Base-by-base conservation (phyloP, 139 green algal species). In the Chlorokybus atmophyticus region DNA sequence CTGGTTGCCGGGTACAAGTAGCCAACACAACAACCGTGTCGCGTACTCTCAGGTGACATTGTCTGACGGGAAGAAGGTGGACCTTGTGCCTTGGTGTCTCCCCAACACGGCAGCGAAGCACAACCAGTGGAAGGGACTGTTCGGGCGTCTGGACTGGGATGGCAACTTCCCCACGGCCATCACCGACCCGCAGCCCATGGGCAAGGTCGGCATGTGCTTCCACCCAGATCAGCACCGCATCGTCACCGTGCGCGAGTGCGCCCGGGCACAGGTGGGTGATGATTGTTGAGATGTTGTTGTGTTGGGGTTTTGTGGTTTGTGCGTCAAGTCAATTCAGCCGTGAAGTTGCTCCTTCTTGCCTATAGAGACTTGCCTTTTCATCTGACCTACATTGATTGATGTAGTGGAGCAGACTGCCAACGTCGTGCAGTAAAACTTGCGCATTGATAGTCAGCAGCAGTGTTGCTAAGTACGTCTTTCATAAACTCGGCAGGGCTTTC, bases 131-230 rank as follows among this genome's bases (percentile, higher is more conserved):
- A 76, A 93, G 7, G 88, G 88, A 17, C 77, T 96, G 54, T 96
- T 92, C 70, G 87, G 88, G 2, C 79, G 88, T 5, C 73, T 96
- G 31, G 89, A 95, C 74, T 83, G 64, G 40, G 44, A 65, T 5
- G 88, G 88, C n/a, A 93, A 96, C 74, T 96, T 96, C 82, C 88
- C 88, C 62, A 96, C 88, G 50, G 86, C 82, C 59, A 90, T 85
- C 57, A 96, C 88, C 19, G 88, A 96, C 74, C 88, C 88, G 3
- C 84, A 96, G 74, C 88, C 88, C 59, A 96, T 96, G 88, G 88
- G 88, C 75, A 96, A 96, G 74, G 84, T 85, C 17, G 87, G 87
- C 14, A 88, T 94, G 81, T 91, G 94, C 42, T 93, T 95, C 75
- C 87, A 95, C 71, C 87, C 87, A 1, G 66, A 82, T 4, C 88